Evolutionary conservation across 345 rosid genomes (phyloP).

Genomic region (Salix koriyanagi): DNA sequence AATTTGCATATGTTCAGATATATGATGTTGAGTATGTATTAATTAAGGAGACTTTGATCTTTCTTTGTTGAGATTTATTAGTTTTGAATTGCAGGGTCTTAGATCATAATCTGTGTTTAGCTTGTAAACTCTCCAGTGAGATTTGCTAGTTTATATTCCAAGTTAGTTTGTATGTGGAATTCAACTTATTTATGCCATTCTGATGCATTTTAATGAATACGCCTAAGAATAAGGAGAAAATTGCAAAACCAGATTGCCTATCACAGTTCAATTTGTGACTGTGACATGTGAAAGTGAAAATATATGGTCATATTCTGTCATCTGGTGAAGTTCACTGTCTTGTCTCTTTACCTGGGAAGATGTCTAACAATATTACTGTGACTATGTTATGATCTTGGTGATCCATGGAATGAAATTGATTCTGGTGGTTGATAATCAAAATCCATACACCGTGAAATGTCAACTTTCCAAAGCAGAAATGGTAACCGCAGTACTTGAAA

Average conservation of each 20-base stretch:
- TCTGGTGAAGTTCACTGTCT: background rate
- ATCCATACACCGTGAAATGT: background rate
- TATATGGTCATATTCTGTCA: background rate
- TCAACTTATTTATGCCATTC: background rate
- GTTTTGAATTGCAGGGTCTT: background rate
- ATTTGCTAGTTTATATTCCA: background rate
- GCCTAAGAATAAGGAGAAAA: background rate
- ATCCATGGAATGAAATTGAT: background rate
- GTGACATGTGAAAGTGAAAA: background rate
- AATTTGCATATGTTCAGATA: background rate
- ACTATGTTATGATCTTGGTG: background rate
- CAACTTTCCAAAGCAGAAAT: background rate
- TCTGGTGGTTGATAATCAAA: background rate
- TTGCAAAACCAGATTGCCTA: background rate
- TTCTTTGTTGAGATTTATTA: slow-evolving; percentile 2
- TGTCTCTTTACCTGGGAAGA: background rate
- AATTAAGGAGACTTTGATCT: background rate
- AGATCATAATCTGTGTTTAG: background rate
- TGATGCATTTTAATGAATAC: background rate
- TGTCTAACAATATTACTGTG: background rate
- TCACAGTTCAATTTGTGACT: background rate
- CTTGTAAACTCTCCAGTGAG: background rate
- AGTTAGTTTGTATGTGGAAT: background rate
- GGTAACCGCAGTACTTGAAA: background rate
- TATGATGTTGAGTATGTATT: background rate